Evolutionary conservation across 495 filamentous ascomycete species (phyloP).

Genomic region (Elasticomyces elasticus): DNA sequence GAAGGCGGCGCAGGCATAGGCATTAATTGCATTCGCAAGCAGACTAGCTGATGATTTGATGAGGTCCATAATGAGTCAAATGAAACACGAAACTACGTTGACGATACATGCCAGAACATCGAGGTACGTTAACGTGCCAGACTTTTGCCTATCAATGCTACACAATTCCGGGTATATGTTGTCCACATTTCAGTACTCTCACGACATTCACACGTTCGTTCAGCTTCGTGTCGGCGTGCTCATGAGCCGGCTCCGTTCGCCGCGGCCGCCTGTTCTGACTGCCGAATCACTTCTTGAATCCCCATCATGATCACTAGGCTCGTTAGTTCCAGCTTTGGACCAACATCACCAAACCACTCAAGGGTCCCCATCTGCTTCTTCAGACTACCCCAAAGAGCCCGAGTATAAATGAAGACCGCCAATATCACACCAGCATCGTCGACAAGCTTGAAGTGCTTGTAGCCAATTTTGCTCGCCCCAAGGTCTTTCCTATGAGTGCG

Average conservation of each 20-base stretch:
- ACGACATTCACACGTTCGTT: no score
- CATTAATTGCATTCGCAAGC: neutral
- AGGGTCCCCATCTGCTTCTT: neutral
- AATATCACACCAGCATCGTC: neutral
- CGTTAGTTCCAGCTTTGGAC: neutral
- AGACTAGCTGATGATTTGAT: neutral
- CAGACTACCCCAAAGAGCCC: neutral
- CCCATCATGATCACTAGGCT: neutral
- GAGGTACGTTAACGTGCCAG: no score
- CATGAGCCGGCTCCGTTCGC: neutral
- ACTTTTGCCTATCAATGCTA: no score
- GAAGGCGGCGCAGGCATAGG: conserved; percentile 7
- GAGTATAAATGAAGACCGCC: neutral
- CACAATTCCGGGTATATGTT: no score
- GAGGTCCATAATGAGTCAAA: neutral
- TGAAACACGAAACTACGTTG: neutral
- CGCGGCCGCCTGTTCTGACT: neutral
- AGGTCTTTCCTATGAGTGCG: conserved; percentile 3
- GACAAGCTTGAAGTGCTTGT: conserved; percentile 1
- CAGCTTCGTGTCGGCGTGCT: no score
- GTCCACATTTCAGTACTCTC: no score
- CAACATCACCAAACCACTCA: neutral
- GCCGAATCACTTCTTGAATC: neutral
- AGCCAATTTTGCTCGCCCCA: neutral
- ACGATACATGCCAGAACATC: neutral